Base-by-base conservation (phyloP, 176 grass and related monocot species). In the Musa itinerans region DNA sequence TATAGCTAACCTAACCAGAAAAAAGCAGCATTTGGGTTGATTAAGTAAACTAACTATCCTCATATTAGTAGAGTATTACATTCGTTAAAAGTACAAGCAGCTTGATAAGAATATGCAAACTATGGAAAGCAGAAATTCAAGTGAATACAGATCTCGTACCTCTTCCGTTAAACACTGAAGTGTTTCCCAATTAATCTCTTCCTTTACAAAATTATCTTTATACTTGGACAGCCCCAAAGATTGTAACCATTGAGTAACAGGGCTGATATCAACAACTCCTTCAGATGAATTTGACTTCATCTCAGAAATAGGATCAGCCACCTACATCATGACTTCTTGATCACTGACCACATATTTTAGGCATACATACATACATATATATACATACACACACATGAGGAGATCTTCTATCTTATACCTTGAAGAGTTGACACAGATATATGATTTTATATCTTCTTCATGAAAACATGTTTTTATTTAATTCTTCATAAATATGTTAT, bases 151-250 rank as follows among this genome's bases (percentile, higher is more conserved):
- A 66, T 63, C 54, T 50, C 69, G 50, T 89, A 96, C 94, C 94
- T 93, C 94, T 87, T 97, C 94, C 53, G 90, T 91, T 67, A 97
- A 82, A 83, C 85, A 93, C 68, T 93, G 87, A 69, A 97, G 87
- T 64, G 94, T 85, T 53, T 93, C 90, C 90, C 87, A 89, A 62
- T 97, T 88, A 76, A 93, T 80, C 76, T 97, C 94, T 86, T 97
- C 88, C 83, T 70, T 93, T 58, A 83, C 78, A 79, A 97, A 93
- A 89, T 89, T 50, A 20, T 93, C 78, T 76, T 89, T 80, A 53
- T 97, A 97, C 83, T 74, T 91, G 62, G 88, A 97, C 73, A 97
- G 80, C 17, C 88, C 88, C 22, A 97, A 72, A 77, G 85, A 79
- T 66, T 78, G 84, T 77, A 97, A 71, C 88, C 87, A 97, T 85